Conservation (phyloP, 2,329 filamentous ascomycete genomes). For the Thielaviopsis euricoi region DNA sequence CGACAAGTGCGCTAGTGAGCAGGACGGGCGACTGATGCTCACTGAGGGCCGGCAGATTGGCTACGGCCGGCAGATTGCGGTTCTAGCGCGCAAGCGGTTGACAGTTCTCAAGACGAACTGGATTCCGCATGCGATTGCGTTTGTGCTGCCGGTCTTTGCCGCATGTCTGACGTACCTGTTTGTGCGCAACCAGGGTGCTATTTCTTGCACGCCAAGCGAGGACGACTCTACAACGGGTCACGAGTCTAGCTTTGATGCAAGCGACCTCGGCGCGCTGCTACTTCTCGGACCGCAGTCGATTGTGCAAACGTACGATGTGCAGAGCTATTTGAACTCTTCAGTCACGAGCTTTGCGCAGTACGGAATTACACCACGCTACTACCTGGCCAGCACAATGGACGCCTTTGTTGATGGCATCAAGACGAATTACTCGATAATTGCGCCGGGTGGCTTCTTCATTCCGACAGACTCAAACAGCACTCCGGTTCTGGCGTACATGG, state of each 20-base stretch:
- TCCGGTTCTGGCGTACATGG: slow-evolving; percentile 56
- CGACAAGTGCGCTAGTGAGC: neutral
- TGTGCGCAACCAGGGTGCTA: slow-evolving; percentile 34
- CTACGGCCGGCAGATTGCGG: slow-evolving; percentile 51
- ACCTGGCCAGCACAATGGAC: slow-evolving; percentile 39
- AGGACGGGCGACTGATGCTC: slow-evolving; percentile 32
- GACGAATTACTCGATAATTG: slow-evolving; percentile 47
- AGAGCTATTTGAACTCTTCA: slow-evolving; percentile 4
- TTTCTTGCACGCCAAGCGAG: slow-evolving; percentile 22
- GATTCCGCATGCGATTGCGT: slow-evolving; percentile 56
- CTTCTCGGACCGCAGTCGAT: slow-evolving; percentile 2
- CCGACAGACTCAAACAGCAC: slow-evolving; percentile 32
- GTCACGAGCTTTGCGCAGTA: slow-evolving; percentile 7
- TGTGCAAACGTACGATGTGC: neutral
- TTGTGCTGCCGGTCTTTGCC: slow-evolving; percentile 63
- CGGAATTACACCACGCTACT: slow-evolving; percentile 1
- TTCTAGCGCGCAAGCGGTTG: slow-evolving; percentile 62
- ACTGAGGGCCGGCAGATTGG: slow-evolving; percentile 54
- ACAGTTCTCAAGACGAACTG: slow-evolving; percentile 66
- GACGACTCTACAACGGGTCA: slow-evolving; percentile 17
- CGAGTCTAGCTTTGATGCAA: slow-evolving; percentile 20
- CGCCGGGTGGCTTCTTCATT: slow-evolving; percentile 67
- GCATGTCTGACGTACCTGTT: slow-evolving; percentile 68
- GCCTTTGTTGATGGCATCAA: slow-evolving; percentile 53
- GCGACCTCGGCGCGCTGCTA: slow-evolving; percentile 15